Conservation (phyloP, 345 rosid species). For the Microthlaspi erraticum region DNA sequence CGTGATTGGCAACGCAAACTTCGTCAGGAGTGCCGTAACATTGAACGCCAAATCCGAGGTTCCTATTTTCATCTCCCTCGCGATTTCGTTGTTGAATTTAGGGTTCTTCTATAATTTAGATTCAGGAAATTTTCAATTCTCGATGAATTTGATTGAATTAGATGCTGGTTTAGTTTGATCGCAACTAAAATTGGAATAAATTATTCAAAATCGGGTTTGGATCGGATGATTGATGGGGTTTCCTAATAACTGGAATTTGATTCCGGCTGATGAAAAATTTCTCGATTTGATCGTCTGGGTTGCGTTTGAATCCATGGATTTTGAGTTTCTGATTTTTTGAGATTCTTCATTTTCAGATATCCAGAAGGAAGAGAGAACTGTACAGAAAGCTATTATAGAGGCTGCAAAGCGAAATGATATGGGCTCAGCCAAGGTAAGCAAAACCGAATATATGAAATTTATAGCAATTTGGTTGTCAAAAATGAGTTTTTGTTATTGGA, state of each 20-base stretch:
- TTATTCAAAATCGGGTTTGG: conserved; percentile 1
- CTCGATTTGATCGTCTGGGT: conserved; percentile 4
- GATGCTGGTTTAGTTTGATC: conserved; percentile 13
- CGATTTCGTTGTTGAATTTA: not conserved
- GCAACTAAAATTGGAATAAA: not conserved
- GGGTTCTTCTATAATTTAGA: conserved; percentile 7
- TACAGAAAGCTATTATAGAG: conserved; percentile 87
- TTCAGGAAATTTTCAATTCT: not conserved
- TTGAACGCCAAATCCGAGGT: conserved; percentile 95
- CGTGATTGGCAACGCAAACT: conserved; percentile 94
- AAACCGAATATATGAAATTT: not conserved
- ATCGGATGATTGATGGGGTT: conserved; percentile 18
- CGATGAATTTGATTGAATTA: not conserved
- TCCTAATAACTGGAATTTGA: not conserved
- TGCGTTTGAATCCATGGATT: conserved; percentile 6
- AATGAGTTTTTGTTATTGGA: not conserved
- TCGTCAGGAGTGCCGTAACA: conserved; percentile 89
- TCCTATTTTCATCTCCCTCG: not conserved
- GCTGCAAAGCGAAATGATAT: conserved; percentile 92
- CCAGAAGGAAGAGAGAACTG: conserved; percentile 83
- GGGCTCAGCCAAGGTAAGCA: conserved; percentile 93
- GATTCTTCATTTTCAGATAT: conserved; percentile 58
- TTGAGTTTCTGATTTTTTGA: conserved; percentile 4
- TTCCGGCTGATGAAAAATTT: not conserved
- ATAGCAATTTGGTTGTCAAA: not conserved